Evolutionary conservation across 1,284 basidiomycete species (phyloP).

Genomic region (Rhizoctonia solani): DNA sequence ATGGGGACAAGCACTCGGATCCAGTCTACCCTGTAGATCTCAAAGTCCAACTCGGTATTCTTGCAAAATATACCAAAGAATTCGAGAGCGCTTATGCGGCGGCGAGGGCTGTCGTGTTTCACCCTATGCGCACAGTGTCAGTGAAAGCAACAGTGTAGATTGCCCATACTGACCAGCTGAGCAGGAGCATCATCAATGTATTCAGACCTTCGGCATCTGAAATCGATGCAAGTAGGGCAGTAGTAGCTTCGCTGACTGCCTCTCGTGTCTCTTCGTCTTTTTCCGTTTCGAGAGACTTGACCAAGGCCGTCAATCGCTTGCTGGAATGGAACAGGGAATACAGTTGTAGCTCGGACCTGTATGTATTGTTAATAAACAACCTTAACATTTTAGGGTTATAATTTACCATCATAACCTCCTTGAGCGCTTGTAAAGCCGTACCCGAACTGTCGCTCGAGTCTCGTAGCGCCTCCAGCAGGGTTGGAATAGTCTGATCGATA

Average conservation of each 20-base stretch:
- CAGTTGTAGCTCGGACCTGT: conserved; percentile 86
- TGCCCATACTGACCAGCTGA: conserved; percentile 71
- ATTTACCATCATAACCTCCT: conserved; percentile 91
- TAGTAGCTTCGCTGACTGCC: conserved; percentile 78
- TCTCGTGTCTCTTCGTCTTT: conserved; percentile 68
- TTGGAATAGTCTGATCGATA: conserved; percentile 97
- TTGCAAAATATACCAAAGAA: conserved; percentile 84
- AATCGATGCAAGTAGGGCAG: conserved; percentile 75
- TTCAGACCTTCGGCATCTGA: conserved; percentile 85
- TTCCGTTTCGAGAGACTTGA: conserved; percentile 69
- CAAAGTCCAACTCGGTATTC: conserved; percentile 75
- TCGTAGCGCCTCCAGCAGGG: conserved; percentile 88
- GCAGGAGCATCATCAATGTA: conserved; percentile 83
- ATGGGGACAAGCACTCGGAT: conserved; percentile 88
- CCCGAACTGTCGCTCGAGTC: conserved; percentile 90
- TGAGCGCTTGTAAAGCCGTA: conserved; percentile 91
- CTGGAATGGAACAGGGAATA: conserved; percentile 99
- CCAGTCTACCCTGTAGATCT: conserved; percentile 91
- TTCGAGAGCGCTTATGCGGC: conserved; percentile 77
- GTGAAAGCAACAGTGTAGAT: background rate
- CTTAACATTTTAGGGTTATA: background rate
- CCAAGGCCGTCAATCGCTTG: conserved; percentile 76
- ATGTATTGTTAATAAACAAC: background rate
- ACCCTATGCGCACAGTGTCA: conserved; percentile 58
- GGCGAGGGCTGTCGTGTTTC: conserved; percentile 68